These are phyloP conservation scores for Takashimella koratensis DNA, from an alignment of 1,284 basidiomycete genomes.

Conservation along the genomic window DNA sequence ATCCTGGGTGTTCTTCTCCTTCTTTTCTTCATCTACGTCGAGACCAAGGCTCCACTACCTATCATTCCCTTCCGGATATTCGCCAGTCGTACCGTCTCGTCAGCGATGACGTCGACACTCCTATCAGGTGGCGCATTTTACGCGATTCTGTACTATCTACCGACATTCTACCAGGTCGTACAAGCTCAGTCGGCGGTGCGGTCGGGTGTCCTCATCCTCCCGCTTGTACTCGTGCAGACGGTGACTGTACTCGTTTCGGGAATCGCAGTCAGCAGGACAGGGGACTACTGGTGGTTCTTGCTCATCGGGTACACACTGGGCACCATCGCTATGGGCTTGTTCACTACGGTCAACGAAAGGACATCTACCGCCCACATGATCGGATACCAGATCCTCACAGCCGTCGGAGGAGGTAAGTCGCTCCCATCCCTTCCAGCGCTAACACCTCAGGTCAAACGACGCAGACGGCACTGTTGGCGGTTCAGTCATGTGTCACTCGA, in stretches of 20 bases:
- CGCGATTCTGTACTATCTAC: constrained; percentile 47
- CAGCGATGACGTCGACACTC: constrained; percentile 65
- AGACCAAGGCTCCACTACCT: constrained; percentile 65
- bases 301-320: constrained; percentile 63
- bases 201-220: constrained; percentile 61
- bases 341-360: constrained; percentile 57
- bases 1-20: constrained; percentile 57
- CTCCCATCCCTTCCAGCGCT: neutral
- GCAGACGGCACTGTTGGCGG: constrained; percentile 42
- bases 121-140: constrained; percentile 53
- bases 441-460: constrained; percentile 42
- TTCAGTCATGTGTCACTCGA: constrained; percentile 52
- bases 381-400: constrained; percentile 63
- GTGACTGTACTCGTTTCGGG: constrained; percentile 49
- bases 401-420: constrained; percentile 56
- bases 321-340: constrained; percentile 63
- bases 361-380: constrained; percentile 58
- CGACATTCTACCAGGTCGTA: constrained; percentile 69
- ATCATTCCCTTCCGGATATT: constrained; percentile 70
- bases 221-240: constrained; percentile 63
- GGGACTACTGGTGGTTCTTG: constrained; percentile 61
- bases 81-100: constrained; percentile 61
- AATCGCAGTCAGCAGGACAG: constrained; percentile 61
- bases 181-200: constrained; percentile 61
- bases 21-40: constrained; percentile 64